phyloP scores from a whole-genome alignment of 768 basidiomycete genomes.

The Podaxis sp. region DNA sequence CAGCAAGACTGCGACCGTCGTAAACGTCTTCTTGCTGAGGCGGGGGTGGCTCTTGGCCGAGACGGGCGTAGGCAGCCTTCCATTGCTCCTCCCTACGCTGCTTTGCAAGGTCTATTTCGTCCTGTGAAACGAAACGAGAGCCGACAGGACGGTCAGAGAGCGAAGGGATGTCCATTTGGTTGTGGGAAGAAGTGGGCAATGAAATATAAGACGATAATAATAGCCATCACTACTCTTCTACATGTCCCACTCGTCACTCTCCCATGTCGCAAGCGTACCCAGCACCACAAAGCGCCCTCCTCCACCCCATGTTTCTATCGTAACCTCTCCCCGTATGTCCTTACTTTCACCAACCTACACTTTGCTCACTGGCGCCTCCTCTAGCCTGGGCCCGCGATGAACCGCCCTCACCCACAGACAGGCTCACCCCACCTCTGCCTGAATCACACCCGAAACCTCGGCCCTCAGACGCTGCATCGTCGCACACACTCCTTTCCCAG shows the following conservation, averaged over 20 bases:
- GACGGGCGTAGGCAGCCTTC: slow-evolving; percentile 85
- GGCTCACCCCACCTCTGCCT: slow-evolving; percentile 18
- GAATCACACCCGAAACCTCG: slow-evolving; percentile 33
- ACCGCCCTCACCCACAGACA: slow-evolving; percentile 65
- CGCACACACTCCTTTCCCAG: slow-evolving; percentile 43
- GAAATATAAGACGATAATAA: not conserved
- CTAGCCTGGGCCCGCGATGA: slow-evolving; percentile 85
- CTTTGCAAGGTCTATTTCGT: slow-evolving; percentile 73
- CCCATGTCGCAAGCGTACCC: slow-evolving; percentile 30
- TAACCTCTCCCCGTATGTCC: slow-evolving; percentile 69
- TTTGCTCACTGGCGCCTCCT: slow-evolving; percentile 6
- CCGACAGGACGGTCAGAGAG: slow-evolving; percentile 72
- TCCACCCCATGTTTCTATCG: slow-evolving; percentile 51
- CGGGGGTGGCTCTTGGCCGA: slow-evolving; percentile 83
- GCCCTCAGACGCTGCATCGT: slow-evolving; percentile 53
- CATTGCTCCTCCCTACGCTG: slow-evolving; percentile 78
- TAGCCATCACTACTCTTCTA: not conserved
- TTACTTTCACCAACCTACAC: slow-evolving; percentile 1
- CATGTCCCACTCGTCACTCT: slow-evolving; percentile 25
- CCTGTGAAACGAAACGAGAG: slow-evolving; percentile 81
- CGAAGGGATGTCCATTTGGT: slow-evolving; percentile 51
- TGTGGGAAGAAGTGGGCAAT: not conserved
- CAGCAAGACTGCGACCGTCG: slow-evolving; percentile 85
- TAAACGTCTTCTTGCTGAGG: slow-evolving; percentile 73
- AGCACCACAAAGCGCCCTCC: slow-evolving; percentile 33